Evolutionary conservation across 129 eudicot species (phyloP).

Genomic region (Pseudognaphalium luteoalbum): DNA sequence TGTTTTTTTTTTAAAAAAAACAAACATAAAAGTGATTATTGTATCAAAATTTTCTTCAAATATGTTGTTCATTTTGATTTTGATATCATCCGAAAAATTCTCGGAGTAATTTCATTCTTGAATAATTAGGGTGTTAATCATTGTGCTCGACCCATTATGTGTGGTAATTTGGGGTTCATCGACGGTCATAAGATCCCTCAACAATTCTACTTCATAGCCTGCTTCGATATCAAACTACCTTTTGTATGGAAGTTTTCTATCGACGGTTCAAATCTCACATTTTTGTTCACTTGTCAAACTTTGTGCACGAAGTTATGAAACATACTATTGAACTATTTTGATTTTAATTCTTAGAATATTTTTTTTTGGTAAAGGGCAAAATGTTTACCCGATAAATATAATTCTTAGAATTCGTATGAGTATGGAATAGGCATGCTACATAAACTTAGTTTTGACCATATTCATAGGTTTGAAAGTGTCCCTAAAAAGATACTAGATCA

Average conservation of each 20-base stretch:
- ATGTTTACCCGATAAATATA: too few species aligned
- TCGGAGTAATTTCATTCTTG: background rate
- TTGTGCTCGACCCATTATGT: too few species aligned
- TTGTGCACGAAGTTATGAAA: background rate
- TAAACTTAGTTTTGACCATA: too few species aligned
- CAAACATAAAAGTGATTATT: too few species aligned
- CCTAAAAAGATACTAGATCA: too few species aligned
- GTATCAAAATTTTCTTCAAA: background rate
- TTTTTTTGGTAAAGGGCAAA: too few species aligned
- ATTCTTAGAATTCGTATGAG: too few species aligned
- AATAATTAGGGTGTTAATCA: too few species aligned
- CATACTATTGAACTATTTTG: background rate
- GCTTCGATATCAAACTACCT: background rate
- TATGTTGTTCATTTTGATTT: background rate
- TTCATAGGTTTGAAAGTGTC: too few species aligned
- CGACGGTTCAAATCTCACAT: background rate
- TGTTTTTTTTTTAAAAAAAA: background rate
- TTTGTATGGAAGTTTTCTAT: background rate
- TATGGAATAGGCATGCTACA: too few species aligned
- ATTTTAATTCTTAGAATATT: too few species aligned
- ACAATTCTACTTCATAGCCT: background rate
- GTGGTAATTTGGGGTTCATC: too few species aligned
- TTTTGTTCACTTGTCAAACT: background rate
- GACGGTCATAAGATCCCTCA: background rate
- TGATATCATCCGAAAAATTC: background rate